Percentiles rank a stretch among this genome's conserved stretches.
These are phyloP conservation scores for Lathyrus tuberosus DNA, from an alignment of 306 rosid genomes.

Conservation along the genomic window DNA sequence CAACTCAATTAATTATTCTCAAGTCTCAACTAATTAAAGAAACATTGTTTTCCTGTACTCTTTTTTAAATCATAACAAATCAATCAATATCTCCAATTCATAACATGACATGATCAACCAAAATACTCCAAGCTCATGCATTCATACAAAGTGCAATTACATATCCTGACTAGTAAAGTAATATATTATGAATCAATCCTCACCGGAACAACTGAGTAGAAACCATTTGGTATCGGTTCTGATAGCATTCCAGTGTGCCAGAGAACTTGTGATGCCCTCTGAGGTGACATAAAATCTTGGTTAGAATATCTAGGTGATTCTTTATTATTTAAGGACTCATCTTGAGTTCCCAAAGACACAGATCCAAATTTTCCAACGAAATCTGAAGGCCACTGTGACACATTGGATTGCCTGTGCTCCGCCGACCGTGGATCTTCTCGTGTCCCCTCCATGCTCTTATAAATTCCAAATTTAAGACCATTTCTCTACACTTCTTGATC, in stretches of 20 bases:
- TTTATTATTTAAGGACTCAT: slow-evolving; percentile 61
- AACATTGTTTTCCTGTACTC: background rate
- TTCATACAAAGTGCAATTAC: slow-evolving; percentile 26
- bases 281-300: slow-evolving; percentile 69
- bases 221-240: slow-evolving; percentile 92
- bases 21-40: slow-evolving; percentile 1
- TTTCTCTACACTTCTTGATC: slow-evolving; percentile 67
- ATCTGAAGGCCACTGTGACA: slow-evolving; percentile 93
- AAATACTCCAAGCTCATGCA: background rate
- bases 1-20: slow-evolving; percentile 10
- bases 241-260: slow-evolving; percentile 93
- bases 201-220: slow-evolving; percentile 90
- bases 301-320: slow-evolving; percentile 60
- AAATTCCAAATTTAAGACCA: slow-evolving; percentile 66
- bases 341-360: slow-evolving; percentile 77
- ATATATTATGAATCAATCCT: slow-evolving; percentile 33
- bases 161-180: slow-evolving; percentile 29
- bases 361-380: slow-evolving; percentile 78
- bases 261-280: slow-evolving; percentile 82
- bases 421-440: slow-evolving; percentile 66
- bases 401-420: slow-evolving; percentile 74
- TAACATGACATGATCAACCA: slow-evolving; percentile 11
- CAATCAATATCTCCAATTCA: slow-evolving; percentile 4
- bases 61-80: background rate
- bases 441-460: slow-evolving; percentile 79